phyloP scores from a whole-genome alignment of 1,139 yeast species.

The Yamadazyma diddensiae region DNA sequence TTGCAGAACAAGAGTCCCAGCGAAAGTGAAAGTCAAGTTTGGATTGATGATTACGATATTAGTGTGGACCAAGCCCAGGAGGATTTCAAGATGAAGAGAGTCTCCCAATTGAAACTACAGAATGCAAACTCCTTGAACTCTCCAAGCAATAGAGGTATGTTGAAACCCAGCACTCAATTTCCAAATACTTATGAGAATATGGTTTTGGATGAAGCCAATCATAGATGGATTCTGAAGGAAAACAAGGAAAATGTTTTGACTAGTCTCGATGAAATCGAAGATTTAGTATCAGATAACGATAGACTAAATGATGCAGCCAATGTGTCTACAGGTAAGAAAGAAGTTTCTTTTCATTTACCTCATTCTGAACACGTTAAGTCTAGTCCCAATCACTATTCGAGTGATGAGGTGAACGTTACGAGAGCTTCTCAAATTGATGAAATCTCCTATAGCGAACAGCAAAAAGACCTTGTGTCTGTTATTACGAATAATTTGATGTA shows the following conservation, averaged over 20 bases:
- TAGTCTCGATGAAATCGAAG: constrained; percentile 45
- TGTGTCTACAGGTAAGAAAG: constrained; percentile 20
- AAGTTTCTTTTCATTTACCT: constrained; percentile 44
- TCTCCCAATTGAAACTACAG: constrained; percentile 33
- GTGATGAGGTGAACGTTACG: constrained; percentile 31
- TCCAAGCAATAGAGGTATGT: constrained; percentile 21
- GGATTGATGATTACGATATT: constrained; percentile 23
- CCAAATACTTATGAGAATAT: constrained; percentile 39
- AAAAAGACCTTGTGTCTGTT: constrained; percentile 41
- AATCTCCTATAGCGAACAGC: constrained; percentile 49
- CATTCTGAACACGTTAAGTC: constrained; percentile 19
- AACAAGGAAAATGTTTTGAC: constrained; percentile 28
- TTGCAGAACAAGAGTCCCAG: not conserved
- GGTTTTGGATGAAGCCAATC: constrained; percentile 36
- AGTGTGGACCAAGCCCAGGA: constrained; percentile 20
- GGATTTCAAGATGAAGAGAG: constrained; percentile 35
- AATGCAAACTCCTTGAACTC: constrained; percentile 7
- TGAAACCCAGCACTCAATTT: constrained; percentile 33
- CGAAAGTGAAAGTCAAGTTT: constrained; percentile 12
- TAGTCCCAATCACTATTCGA: constrained; percentile 13
- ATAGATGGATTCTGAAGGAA: constrained; percentile 31
- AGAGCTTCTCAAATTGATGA: constrained; percentile 43
- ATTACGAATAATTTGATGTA: constrained; percentile 44
- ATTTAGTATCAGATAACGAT: constrained; percentile 25
- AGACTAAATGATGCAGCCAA: constrained; percentile 10